A percentile compares a stretch with the other conserved stretches of the same genome.
phyloP scores from a whole-genome alignment of 164 flowering plant species.

The Stephania yunnanensis region DNA sequence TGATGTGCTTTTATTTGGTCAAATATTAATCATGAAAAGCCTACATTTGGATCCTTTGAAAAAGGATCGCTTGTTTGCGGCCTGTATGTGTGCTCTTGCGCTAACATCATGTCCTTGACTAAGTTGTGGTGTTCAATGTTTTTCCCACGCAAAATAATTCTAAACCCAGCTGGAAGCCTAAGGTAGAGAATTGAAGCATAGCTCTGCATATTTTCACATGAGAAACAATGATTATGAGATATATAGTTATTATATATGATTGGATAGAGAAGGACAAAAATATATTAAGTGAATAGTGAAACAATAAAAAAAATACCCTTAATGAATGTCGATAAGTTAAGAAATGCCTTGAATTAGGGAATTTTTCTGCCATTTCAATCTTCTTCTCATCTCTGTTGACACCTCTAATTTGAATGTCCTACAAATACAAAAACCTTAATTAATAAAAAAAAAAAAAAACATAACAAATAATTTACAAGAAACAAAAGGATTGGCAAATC shows the following conservation, averaged over 20 bases:
- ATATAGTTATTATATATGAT: not conserved
- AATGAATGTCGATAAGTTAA: constrained; percentile 91
- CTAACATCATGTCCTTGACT: constrained; percentile 86
- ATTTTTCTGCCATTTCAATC: constrained; percentile 70
- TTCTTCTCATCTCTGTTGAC: constrained; percentile 85
- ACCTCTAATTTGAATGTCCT: constrained; percentile 97
- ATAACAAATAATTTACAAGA: not conserved
- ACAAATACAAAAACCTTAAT: constrained; percentile 14
- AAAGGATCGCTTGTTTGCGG: constrained; percentile 46
- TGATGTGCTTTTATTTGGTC: not conserved
- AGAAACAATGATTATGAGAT: not conserved
- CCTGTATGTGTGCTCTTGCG: constrained; percentile 56
- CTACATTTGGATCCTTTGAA: constrained; percentile 50
- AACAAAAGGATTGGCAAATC: not conserved
- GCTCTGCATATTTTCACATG: constrained; percentile 44
- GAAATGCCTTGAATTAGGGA: constrained; percentile 79
- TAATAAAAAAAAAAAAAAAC: not conserved
- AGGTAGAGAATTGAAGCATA: constrained; percentile 91
- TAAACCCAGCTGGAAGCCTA: constrained; percentile 67
- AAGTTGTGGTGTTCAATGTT: constrained; percentile 90
- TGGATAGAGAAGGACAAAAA: not conserved
- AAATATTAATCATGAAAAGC: not conserved
- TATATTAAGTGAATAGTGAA: not conserved
- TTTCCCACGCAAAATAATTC: constrained; percentile 78
- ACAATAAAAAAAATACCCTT: constrained; percentile 42